These are phyloP conservation scores for Wolfiporia cocos DNA, from an alignment of 1,284 basidiomycete species.

Conservation along the genomic window DNA sequence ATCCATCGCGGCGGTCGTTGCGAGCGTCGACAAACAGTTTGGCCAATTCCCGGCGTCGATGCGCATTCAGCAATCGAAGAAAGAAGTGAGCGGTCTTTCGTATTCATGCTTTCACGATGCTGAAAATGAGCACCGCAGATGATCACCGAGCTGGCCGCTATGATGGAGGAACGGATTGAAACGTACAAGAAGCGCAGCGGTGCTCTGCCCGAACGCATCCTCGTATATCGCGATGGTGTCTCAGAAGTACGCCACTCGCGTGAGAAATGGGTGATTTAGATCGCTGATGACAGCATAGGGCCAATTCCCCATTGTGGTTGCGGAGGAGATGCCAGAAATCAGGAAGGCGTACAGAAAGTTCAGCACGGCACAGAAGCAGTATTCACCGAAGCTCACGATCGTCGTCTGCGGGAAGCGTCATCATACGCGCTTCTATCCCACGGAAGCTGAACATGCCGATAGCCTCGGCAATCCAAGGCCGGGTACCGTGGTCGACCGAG, in stretches of 20 bases:
- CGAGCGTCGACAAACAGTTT: constrained; percentile 55
- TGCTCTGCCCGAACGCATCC: constrained; percentile 51
- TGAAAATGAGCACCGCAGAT: constrained; percentile 37
- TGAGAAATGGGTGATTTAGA: not conserved
- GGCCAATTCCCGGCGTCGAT: constrained; percentile 69
- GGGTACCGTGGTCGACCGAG: constrained; percentile 69
- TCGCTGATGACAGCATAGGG: constrained; percentile 40
- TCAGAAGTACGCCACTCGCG: constrained; percentile 47
- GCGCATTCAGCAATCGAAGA: constrained; percentile 64
- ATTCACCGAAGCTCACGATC: constrained; percentile 66
- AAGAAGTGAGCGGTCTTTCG: constrained; percentile 48
- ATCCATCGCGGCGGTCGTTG: constrained; percentile 77
- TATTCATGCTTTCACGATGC: not conserved
- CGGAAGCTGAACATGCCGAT: constrained; percentile 45
- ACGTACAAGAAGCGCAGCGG: constrained; percentile 43
- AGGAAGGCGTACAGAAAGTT: constrained; percentile 51
- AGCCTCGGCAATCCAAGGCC: constrained; percentile 62
- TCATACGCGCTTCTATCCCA: constrained; percentile 79
- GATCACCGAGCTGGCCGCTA: constrained; percentile 59
- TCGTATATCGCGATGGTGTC: constrained; percentile 77
- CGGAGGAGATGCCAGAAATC: constrained; percentile 63
- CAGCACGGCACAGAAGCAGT: constrained; percentile 36
- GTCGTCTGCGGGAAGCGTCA: constrained; percentile 81
- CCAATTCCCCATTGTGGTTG: constrained; percentile 63
- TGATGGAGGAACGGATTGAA: constrained; percentile 62